A percentile compares a stretch with the other conserved stretches of the same genome.
Evolutionary conservation across 805 yeast species (phyloP).

Genomic region (Priceomyces melissophilus): DNA sequence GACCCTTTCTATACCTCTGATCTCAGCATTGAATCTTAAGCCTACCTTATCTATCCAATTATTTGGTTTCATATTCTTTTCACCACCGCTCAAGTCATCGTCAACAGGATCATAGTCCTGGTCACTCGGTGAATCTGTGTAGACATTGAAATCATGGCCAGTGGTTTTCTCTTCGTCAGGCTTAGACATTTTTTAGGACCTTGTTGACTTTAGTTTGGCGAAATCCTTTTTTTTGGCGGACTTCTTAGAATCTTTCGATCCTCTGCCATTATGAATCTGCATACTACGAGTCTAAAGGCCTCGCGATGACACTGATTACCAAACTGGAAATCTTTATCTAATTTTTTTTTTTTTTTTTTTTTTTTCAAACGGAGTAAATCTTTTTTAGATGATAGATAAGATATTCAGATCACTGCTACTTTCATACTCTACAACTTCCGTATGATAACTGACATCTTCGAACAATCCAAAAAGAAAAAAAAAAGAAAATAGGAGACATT

Average conservation of each 20-base stretch:
- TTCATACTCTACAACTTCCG: no score
- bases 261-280: background rate
- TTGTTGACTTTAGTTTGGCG: background rate
- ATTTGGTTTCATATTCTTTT: no score
- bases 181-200: background rate
- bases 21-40: slow-evolving; percentile 22
- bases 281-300: background rate
- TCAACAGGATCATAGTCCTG: background rate
- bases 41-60: slow-evolving; percentile 23
- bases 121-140: slow-evolving; percentile 1
- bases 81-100: slow-evolving; percentile 3
- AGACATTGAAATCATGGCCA: background rate
- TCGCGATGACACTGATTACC: background rate
- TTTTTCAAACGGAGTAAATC: no score
- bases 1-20: slow-evolving; percentile 27
- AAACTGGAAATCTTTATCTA: background rate
- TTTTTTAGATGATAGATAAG: no score
- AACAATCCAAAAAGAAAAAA: no score
- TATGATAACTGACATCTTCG: no score
- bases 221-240: background rate
- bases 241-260: background rate
- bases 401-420: no score
- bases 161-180: slow-evolving; percentile 3
- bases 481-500: no score
- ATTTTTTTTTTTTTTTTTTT: background rate